phyloP scores from a whole-genome alignment of 2,329 filamentous ascomycete species.

The Fusarium duplospermum region DNA sequence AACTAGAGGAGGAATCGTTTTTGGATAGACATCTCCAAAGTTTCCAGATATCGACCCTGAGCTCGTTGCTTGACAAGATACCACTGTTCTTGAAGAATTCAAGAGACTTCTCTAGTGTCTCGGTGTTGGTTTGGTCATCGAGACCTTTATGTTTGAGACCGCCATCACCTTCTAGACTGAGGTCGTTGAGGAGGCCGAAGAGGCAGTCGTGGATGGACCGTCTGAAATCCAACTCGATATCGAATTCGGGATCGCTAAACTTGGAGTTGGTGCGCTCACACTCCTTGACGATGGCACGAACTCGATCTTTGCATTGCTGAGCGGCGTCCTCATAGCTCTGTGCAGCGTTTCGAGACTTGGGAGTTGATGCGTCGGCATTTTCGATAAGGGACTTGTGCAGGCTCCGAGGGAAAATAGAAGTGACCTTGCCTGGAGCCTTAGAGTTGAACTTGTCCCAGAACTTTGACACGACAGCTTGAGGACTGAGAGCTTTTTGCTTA shows the following conservation, averaged over 20 bases:
- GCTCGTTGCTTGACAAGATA: slow-evolving; percentile 24
- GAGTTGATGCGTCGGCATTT: slow-evolving; percentile 35
- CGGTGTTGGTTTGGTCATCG: background rate
- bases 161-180: slow-evolving; percentile 19
- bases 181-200: slow-evolving; percentile 44
- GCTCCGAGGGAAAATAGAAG: slow-evolving; percentile 57
- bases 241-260: slow-evolving; percentile 58
- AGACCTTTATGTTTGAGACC: slow-evolving; percentile 13
- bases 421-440: slow-evolving; percentile 56
- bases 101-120: slow-evolving; percentile 27
- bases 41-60: slow-evolving; percentile 24
- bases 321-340: slow-evolving; percentile 57
- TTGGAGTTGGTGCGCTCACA: slow-evolving; percentile 59
- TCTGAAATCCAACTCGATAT: slow-evolving; percentile 53
- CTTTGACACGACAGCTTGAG: slow-evolving; percentile 54
- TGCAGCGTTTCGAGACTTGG: slow-evolving; percentile 52
- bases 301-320: slow-evolving; percentile 53
- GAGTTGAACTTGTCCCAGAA: slow-evolving; percentile 58
- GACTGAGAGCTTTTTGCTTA: slow-evolving; percentile 42
- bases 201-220: slow-evolving; percentile 54
- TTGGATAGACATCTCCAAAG: slow-evolving; percentile 22
- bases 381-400: slow-evolving; percentile 51
- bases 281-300: slow-evolving; percentile 54
- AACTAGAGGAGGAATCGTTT: slow-evolving; percentile 1
- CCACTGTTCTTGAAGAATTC: slow-evolving; percentile 23